Conservation (phyloP, 257 asterid genomes). For the Fraxinus pennsylvanica region DNA sequence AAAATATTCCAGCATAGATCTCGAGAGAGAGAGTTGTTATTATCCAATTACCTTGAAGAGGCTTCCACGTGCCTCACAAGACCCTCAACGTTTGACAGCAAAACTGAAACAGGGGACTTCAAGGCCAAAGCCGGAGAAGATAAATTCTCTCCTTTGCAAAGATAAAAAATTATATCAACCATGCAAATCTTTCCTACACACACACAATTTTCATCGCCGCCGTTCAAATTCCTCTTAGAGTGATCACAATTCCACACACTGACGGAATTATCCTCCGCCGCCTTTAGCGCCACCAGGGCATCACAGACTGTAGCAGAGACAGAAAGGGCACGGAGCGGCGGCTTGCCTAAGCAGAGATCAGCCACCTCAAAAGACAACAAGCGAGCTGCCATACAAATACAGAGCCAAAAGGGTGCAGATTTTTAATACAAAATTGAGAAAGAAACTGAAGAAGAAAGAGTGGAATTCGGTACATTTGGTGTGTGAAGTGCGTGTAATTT, state of each 20-base stretch:
- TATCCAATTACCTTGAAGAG: constrained; percentile 53
- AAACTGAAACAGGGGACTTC: constrained; percentile 56
- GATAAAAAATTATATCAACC: constrained; percentile 73
- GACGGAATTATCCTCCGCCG: constrained; percentile 45
- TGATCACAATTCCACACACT: constrained; percentile 87
- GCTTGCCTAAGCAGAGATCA: constrained; percentile 93
- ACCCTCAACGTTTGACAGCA: constrained; percentile 44
- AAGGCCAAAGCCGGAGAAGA: constrained; percentile 56
- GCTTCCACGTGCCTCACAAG: constrained; percentile 66
- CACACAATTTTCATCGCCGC: constrained; percentile 29
- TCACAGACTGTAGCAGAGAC: constrained; percentile 58
- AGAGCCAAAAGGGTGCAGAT: neutral
- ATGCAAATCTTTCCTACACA: constrained; percentile 80
- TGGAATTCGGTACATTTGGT: neutral
- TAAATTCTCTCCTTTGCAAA: constrained; percentile 56
- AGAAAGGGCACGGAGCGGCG: constrained; percentile 70
- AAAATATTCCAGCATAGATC: neutral
- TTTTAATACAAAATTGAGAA: neutral
- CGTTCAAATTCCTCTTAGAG: constrained; percentile 15
- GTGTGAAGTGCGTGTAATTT: neutral
- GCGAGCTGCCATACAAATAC: constrained; percentile 66
- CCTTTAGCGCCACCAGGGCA: constrained; percentile 64
- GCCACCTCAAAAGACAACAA: constrained; percentile 66
- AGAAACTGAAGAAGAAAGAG: neutral
- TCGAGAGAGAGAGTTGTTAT: neutral